Evolutionary conservation across 2,329 filamentous ascomycete species (phyloP), one percentile per base, ranked within the genome.

Genomic region (Fusarium proliferatum): DNA sequence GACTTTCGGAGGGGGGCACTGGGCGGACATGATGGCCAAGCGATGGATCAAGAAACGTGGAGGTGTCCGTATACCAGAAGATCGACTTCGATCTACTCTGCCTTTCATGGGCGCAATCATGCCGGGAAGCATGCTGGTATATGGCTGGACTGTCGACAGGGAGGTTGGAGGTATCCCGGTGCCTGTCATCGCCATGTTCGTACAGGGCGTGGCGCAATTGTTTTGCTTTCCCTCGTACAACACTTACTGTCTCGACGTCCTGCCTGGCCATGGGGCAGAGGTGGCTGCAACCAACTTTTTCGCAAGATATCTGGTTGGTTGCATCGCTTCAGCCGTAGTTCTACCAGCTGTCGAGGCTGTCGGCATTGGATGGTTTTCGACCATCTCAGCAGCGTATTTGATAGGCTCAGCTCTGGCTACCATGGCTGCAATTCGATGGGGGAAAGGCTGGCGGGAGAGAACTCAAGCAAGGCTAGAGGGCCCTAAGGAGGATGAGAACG

Each of bases 261-360:
- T 95, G 91, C 92, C 80, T 1, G 86, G 86, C 3, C 85, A 88
- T 36, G 90, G 90, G 48, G 89, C 91, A 7, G 93, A 96, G 78
- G 92, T 96, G 7, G 89, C 94, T 48, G 93, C 93, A 1, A 92
- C 93, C 0, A 96, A 96, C 80, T 96, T 95, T 80, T 90, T 94
- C 77, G 85, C 93, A 57, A 86, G 94, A 10, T 96, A 96, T 80
- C 79, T 94, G 10, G 93, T 95, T 74, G 93, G 91, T 2, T 93
- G 92, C 16, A 82, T 89, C 9, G 93, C 90, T 0, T 93, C 90
- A 6, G 93, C 92, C 0, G 88, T 90, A 4, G 93, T 93, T 61
- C 84, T 96, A 64, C 94, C 94, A 0, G 92, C 91, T 2, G 87
- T 95, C n/a, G 85, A 94, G 67, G 84, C 81, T 36, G 92, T 96